Base-by-base conservation (phyloP, 306 rosid genomes). In the Morella rubra region DNA sequence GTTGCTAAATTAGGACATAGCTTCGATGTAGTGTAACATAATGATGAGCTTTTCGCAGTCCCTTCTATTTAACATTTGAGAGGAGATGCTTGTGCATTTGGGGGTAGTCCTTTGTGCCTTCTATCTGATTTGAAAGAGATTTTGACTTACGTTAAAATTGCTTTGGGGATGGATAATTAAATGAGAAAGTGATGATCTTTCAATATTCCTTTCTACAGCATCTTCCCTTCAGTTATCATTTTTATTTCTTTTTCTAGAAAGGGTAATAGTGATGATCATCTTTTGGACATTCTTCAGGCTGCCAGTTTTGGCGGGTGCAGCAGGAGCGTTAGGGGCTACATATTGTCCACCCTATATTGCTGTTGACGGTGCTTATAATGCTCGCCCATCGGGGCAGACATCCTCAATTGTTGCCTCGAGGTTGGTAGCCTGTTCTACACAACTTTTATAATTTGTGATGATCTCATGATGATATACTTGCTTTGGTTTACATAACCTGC, bases 231-330 rank as follows among this genome's bases (percentile, higher is more conserved):
- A 65, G 50, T n/a, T 46, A 7, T 77, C 45, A 18, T 45, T 55
- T 15, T 76, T 24, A 49, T 59, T 73, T 20, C 10, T 61, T 19
- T 53, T n/a, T 19, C 51, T 60, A 52, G 64, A 66, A 61, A 40
- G 56, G 60, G 7, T 8, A 1, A 41, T 68, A 16, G 54, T 73
- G 32, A 56, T 73, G 7, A 42, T 13, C 71, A 47, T 67, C 66
- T 68, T 79, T 51, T 27, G 37, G 37, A 32, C 53, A 46, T 79
- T 60, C 76, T 75, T 80, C 81, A 96, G 99, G 99, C 81, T 96
- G 51, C 99, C 99, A 19, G 91, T 92, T 49, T 86, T 96, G 85
- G 95, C 99, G 7, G 98, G 99, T 61, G 93, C 99, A 77, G 96
- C 96, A 0, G 99, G 99, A 81, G 96, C 94, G 44, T 75, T 93